A percentile compares a stretch with the other conserved stretches of the same genome.
These are phyloP conservation scores for cucumber (Cucumis sativus) DNA, from an alignment of 306 rosid species.

Conservation along the genomic window DNA sequence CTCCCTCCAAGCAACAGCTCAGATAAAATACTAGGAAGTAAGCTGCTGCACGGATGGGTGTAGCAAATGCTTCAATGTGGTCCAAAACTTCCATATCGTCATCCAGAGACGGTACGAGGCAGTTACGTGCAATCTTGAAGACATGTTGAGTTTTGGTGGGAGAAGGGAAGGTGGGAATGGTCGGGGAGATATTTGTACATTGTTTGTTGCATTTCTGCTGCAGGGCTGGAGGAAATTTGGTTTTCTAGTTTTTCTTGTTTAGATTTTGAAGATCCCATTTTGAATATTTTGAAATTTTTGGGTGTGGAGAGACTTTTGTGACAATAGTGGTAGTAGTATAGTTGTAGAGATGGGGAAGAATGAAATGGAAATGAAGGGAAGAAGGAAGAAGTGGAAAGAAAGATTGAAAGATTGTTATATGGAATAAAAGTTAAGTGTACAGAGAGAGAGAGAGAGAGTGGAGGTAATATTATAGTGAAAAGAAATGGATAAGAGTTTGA, in stretches of 20 bases:
- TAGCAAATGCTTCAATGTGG: background rate
- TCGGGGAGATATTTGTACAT: background rate
- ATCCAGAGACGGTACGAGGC: background rate
- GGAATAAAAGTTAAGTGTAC: constrained; percentile 6
- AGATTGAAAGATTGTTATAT: too few species aligned
- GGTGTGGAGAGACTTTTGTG: constrained; percentile 1
- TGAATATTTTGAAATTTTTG: background rate
- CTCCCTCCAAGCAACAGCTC: background rate
- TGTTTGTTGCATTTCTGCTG: background rate
- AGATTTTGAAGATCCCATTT: background rate
- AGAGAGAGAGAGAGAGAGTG: background rate
- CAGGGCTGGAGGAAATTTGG: background rate
- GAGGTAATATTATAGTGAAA: background rate
- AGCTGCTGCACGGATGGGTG: constrained; percentile 3
- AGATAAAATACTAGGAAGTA: background rate
- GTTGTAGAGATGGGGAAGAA: background rate
- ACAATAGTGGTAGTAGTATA: background rate
- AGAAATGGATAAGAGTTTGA: background rate
- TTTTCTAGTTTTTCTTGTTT: background rate
- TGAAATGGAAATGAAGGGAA: background rate
- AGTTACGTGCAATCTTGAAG: background rate
- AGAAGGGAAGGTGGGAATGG: too few species aligned
- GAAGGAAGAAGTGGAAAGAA: background rate
- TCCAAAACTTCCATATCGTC: background rate
- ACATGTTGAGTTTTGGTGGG: background rate